Conservation (phyloP, 352 stramenopile genomes). For the Peronosclerospora sorghi region DNA sequence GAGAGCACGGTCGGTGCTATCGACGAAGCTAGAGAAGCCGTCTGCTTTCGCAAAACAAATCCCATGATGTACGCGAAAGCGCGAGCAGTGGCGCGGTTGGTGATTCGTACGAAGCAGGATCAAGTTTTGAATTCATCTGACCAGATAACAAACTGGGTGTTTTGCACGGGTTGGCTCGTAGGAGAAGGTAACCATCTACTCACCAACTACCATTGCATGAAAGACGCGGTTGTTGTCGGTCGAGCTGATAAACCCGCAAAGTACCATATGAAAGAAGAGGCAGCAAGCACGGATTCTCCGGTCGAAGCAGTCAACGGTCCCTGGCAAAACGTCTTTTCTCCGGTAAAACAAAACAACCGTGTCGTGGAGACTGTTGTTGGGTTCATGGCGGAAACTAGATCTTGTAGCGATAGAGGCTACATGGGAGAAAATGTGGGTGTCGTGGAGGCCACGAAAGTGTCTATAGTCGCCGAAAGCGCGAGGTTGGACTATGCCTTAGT, state of each 20-base stretch:
- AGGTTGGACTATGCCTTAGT: conserved; percentile 52
- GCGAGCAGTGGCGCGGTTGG: conserved; percentile 35
- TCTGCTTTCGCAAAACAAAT: conserved; percentile 42
- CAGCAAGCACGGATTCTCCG: conserved; percentile 18
- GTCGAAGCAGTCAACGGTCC: conserved; percentile 11
- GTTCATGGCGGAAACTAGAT: conserved; percentile 51
- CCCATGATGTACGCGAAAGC: conserved; percentile 48
- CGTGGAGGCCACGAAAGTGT: conserved; percentile 31
- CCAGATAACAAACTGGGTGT: conserved; percentile 16
- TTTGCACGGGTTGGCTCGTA: conserved; percentile 57
- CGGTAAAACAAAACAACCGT: conserved; percentile 2
- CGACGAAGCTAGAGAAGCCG: conserved; percentile 41
- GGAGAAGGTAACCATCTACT: conserved; percentile 47
- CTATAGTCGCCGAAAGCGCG: conserved; percentile 28
- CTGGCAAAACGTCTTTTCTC: conserved; percentile 3
- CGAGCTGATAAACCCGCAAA: neutral
- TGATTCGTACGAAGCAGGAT: conserved; percentile 26
- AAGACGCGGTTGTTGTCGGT: conserved; percentile 9
- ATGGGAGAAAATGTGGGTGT: conserved; percentile 27
- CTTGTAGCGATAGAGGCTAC: conserved; percentile 19
- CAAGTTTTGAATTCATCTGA: conserved; percentile 1
- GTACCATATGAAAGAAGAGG: conserved; percentile 2
- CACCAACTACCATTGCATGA: conserved; percentile 62
- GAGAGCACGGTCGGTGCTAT: conserved; percentile 38
- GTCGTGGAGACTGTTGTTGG: conserved; percentile 24